A percentile compares a stretch with the other conserved stretches of the same genome.
phyloP scores from a whole-genome alignment of 2,329 filamentous ascomycete genomes.

The Westerdykella aurantiaca region DNA sequence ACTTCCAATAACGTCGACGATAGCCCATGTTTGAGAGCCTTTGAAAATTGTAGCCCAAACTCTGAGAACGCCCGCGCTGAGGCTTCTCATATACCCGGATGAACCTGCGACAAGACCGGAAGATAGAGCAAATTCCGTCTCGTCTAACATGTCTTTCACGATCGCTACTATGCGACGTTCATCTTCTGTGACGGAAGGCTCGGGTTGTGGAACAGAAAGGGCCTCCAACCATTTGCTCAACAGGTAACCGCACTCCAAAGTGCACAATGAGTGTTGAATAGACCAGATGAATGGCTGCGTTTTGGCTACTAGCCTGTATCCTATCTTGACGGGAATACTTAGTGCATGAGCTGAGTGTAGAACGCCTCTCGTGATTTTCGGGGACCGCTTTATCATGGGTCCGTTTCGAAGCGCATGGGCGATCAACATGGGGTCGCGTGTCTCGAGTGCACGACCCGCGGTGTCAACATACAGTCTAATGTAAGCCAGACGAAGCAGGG shows the following conservation, averaged over 20 bases:
- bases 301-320: slow-evolving; percentile 36
- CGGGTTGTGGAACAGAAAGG: slow-evolving; percentile 24
- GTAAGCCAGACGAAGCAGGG: slow-evolving; percentile 55
- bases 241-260: slow-evolving; percentile 37
- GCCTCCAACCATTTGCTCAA: slow-evolving; percentile 40
- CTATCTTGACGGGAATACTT: slow-evolving; percentile 58
- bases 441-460: slow-evolving; percentile 58
- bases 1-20: slow-evolving; percentile 39
- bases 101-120: slow-evolving; percentile 26
- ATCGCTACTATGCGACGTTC: slow-evolving; percentile 35
- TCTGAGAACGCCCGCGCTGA: slow-evolving; percentile 38
- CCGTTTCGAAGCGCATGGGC: slow-evolving; percentile 56
- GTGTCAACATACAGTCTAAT: slow-evolving; percentile 63
- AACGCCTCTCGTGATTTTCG: slow-evolving; percentile 57
- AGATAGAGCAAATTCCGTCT: slow-evolving; percentile 33
- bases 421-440: slow-evolving; percentile 57
- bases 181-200: slow-evolving; percentile 35
- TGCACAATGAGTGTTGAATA: slow-evolving; percentile 38
- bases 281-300: slow-evolving; percentile 39
- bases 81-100: slow-evolving; percentile 28
- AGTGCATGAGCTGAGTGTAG: slow-evolving; percentile 64
- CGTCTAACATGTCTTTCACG: slow-evolving; percentile 40
- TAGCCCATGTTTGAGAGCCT: slow-evolving; percentile 41
- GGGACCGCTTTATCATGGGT: slow-evolving; percentile 54
- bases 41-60: slow-evolving; percentile 42